phyloP scores from a whole-genome alignment of 2,329 filamentous ascomycete genomes.

The Penicillium sp. region DNA sequence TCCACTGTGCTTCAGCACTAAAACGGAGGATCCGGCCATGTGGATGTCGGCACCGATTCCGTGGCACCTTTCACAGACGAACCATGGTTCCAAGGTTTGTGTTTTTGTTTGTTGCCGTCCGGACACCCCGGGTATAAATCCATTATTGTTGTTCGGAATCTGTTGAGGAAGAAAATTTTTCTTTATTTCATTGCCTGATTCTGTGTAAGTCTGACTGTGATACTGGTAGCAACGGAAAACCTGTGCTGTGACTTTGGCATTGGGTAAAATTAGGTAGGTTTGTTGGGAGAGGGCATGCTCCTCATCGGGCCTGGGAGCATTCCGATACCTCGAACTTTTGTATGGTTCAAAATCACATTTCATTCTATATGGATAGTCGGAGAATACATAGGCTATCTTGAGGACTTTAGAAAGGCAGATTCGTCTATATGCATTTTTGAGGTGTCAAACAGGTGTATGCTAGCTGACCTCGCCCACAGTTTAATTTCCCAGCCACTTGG shows the following conservation, averaged over 20 bases:
- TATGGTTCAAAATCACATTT: too few species aligned
- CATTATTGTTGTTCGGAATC: background rate
- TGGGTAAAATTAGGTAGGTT: background rate
- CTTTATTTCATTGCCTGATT: background rate
- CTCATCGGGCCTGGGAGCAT: background rate
- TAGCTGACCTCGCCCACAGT: slow-evolving; percentile 8
- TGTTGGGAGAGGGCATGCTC: background rate
- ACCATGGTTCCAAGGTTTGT: slow-evolving; percentile 13
- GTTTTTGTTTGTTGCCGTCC: slow-evolving; percentile 10
- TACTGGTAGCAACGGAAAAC: too few species aligned
- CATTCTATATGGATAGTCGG: background rate
- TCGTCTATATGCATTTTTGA: background rate
- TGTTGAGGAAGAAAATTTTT: background rate
- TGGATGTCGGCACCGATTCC: slow-evolving; percentile 4
- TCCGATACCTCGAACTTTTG: background rate
- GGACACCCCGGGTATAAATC: background rate
- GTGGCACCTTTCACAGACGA: background rate
- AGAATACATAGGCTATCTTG: background rate
- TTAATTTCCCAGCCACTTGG: slow-evolving; percentile 14
- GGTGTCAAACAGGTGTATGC: background rate
- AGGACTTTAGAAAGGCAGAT: background rate
- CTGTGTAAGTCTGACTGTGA: too few species aligned
- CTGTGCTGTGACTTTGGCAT: too few species aligned
- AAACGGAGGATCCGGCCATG: background rate
- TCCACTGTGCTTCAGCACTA: background rate